phyloP scores from a whole-genome alignment of 1,284 basidiomycete species.

The Trichosporon sp. region DNA sequence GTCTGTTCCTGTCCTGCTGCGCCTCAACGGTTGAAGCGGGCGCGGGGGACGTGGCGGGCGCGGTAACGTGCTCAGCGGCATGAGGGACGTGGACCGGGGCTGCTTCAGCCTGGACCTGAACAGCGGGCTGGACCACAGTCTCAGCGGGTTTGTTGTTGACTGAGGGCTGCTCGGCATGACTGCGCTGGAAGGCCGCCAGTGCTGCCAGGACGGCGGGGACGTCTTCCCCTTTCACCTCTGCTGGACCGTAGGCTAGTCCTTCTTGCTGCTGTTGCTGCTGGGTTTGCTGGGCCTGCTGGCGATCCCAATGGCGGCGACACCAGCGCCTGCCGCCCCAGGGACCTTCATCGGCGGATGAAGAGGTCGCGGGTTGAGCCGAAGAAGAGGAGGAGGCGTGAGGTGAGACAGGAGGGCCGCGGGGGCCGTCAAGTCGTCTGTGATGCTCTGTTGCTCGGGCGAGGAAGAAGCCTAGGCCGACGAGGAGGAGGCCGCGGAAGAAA shows the following conservation, averaged over 20 bases:
- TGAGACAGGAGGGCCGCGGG: not conserved
- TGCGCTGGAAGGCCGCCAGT: not conserved
- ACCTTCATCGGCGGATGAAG: not conserved
- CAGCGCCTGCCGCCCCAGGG: not conserved
- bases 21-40: constrained; percentile 10
- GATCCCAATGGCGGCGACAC: not conserved
- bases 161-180: not conserved
- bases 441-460: not conserved
- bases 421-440: not conserved
- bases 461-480: not conserved
- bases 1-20: not conserved
- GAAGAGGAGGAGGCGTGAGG: not conserved
- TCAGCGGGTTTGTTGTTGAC: not conserved
- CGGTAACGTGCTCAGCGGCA: not conserved
- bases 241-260: not conserved
- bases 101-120: not conserved
- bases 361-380: not conserved
- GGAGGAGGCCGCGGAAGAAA: not conserved
- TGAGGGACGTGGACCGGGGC: not conserved
- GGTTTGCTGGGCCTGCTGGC: too few relatives aligned
- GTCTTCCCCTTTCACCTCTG: not conserved
- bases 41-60: too few relatives aligned
- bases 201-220: not conserved
- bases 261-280: too few relatives aligned
- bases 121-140: too few relatives aligned